Conservation (phyloP, 257 asterid genomes). For the Solanum sparsipilum region DNA sequence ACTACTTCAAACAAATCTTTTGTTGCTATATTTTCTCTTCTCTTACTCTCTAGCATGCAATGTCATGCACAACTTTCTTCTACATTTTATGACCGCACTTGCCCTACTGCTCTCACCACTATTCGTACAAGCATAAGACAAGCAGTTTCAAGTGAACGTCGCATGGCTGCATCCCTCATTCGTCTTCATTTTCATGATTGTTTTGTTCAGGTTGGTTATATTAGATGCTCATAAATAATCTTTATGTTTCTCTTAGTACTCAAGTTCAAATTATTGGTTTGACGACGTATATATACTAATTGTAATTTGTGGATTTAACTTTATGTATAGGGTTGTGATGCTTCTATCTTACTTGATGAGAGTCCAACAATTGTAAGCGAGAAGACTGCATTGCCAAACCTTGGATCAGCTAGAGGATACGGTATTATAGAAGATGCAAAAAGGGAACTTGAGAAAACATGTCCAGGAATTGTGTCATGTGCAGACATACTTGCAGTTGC, state of each 20-base stretch:
- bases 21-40: not conserved
- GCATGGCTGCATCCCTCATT: not conserved
- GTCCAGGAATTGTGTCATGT: not conserved
- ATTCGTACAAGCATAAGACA: not conserved
- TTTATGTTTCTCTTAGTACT: not conserved
- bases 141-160: not conserved
- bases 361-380: not conserved
- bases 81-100: not conserved
- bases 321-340: not conserved
- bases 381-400: not conserved
- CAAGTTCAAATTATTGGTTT: not conserved
- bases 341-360: not conserved
- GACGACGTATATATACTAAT: not conserved
- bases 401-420: not conserved
- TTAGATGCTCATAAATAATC: not conserved
- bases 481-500: not conserved
- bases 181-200: not conserved
- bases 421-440: not conserved
- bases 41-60: not conserved
- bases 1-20: not conserved
- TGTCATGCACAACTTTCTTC: not conserved
- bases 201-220: not conserved
- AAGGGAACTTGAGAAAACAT: not conserved
- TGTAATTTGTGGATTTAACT: not conserved
- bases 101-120: not conserved